Percentiles rank a stretch among this genome's conserved stretches.
These are phyloP conservation scores for Citrus hindsii DNA, from an alignment of 345 rosid genomes.

Conservation along the genomic window DNA sequence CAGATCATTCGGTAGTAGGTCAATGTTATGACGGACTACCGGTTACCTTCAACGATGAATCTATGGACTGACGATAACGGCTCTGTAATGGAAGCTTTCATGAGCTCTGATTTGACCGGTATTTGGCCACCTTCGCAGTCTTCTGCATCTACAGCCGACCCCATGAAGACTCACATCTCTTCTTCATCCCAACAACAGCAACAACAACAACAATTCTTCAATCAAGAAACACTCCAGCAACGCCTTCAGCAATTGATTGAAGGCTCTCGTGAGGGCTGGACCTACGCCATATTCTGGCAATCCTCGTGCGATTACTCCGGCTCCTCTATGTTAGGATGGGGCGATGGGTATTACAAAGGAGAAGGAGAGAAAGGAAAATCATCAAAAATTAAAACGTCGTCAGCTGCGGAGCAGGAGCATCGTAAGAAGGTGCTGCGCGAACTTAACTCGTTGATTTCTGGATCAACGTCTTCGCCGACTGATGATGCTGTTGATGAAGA, in stretches of 20 bases:
- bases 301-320: conserved; percentile 68
- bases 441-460: conserved; percentile 79
- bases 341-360: conserved; percentile 92
- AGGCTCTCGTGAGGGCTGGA: conserved; percentile 69
- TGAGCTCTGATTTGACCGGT: conserved; percentile 69
- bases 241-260: conserved; percentile 84
- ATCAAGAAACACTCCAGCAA: conserved; percentile 79
- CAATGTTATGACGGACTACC: conserved; percentile 46
- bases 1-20: not conserved
- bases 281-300: conserved; percentile 98
- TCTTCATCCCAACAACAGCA: not conserved
- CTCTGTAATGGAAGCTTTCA: conserved; percentile 94
- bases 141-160: conserved; percentile 28
- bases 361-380: conserved; percentile 63
- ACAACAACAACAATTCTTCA: conserved; percentile 32
- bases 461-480: conserved; percentile 32
- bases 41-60: conserved; percentile 56
- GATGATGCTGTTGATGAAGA: conserved; percentile 82
- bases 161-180: not conserved
- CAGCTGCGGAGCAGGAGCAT: conserved; percentile 75
- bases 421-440: conserved; percentile 74
- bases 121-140: conserved; percentile 65
- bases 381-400: conserved; percentile 21
- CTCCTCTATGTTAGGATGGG: conserved; percentile 67
- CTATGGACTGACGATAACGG: conserved; percentile 88